Evolutionary conservation across 106 monocot genomes (phyloP).

Genomic region (Ottelia alismoides): DNA sequence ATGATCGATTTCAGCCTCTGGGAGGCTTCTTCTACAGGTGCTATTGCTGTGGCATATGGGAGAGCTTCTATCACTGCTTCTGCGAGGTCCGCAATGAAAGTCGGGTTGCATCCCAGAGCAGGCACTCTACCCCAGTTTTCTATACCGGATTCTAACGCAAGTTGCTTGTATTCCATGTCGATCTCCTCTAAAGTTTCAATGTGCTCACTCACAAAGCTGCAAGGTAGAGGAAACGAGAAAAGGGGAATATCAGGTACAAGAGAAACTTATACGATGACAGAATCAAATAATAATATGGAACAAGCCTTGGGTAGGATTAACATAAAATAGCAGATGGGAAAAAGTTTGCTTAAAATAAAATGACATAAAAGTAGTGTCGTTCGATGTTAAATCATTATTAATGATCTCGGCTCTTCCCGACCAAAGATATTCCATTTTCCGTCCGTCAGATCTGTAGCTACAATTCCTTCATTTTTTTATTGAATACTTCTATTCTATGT

Average conservation of each 20-base stretch:
- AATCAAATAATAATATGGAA: no score
- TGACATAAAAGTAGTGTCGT: no score
- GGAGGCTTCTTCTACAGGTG: constrained; percentile 1
- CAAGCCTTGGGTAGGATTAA: no score
- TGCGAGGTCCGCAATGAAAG: constrained; percentile 85
- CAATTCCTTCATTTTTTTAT: not conserved
- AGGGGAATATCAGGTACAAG: no score
- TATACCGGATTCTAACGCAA: constrained; percentile 82
- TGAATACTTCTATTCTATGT: not conserved
- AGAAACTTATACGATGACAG: no score
- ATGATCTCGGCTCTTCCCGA: no score
- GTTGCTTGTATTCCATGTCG: constrained; percentile 91
- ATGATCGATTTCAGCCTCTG: constrained; percentile 23
- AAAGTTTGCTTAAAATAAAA: no score
- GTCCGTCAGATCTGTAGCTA: not conserved
- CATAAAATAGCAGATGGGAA: no score
- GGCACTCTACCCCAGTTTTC: constrained; percentile 94
- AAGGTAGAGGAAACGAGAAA: no score
- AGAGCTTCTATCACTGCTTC: constrained; percentile 88
- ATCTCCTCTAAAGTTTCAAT: constrained; percentile 41
- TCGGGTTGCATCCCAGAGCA: constrained; percentile 59
- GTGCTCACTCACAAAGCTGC: constrained; percentile 96
- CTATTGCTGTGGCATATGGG: constrained; percentile 33
- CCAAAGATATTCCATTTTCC: no score
- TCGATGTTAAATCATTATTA: not conserved